phyloP scores from a whole-genome alignment of 2,329 filamentous ascomycete genomes.

The Penicillium nordicum region DNA sequence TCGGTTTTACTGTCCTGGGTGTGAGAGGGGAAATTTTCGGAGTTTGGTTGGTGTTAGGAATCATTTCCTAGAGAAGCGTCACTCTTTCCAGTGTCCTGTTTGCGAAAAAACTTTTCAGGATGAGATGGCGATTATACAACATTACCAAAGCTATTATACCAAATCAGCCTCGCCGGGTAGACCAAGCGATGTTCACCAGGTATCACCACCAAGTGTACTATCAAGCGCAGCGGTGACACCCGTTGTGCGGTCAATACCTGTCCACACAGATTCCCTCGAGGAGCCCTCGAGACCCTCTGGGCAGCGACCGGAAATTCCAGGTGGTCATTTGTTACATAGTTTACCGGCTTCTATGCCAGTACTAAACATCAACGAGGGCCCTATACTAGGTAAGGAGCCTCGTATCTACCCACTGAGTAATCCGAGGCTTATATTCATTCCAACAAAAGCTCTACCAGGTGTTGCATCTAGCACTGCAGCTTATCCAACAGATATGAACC shows the following conservation, averaged over 20 bases:
- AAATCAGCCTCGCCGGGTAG: background rate
- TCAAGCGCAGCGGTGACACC: background rate
- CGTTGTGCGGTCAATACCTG: background rate
- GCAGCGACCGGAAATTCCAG: background rate
- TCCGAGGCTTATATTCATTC: background rate
- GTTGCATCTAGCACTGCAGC: background rate
- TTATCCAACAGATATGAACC: background rate
- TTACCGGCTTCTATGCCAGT: background rate
- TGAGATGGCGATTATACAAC: slow-evolving; percentile 1
- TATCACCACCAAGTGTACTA: background rate
- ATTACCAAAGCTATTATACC: background rate
- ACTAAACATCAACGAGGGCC: background rate
- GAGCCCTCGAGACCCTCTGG: background rate
- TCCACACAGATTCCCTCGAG: background rate
- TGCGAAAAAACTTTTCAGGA: background rate
- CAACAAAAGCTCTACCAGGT: background rate
- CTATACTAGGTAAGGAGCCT: background rate
- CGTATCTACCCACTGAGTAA: background rate
- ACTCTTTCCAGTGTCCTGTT: background rate
- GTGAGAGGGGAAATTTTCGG: background rate
- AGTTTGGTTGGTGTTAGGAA: background rate
- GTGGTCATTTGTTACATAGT: background rate
- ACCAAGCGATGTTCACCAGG: background rate
- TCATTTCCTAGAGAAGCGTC: background rate
- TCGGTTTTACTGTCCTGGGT: background rate